Evolutionary conservation across 441 rosid species (phyloP), one percentile per base, ranked within the genome.

Genomic region (Gossypium davidsonii): DNA sequence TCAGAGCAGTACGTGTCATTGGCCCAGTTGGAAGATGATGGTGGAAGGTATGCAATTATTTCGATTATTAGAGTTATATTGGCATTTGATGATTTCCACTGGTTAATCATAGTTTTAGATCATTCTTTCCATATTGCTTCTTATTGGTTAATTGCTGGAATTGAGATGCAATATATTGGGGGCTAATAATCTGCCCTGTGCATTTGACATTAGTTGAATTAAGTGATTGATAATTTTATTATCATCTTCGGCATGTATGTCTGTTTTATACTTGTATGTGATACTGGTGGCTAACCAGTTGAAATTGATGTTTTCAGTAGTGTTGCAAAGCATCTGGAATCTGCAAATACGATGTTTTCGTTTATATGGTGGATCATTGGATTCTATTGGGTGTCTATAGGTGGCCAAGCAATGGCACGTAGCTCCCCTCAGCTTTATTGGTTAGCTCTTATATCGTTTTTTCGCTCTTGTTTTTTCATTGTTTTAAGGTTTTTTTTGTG

Each of bases 301-400:
- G 10, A 55, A 70, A 78, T 75, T 76, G 53, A 18, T 77, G 21
- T 53, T 79, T 57, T 53, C 84, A 77, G 87, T 72, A 89, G 87
- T 73, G 78, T 86, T 4, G 89, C 93, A 1, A 92, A 92, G 85
- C 92, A 92, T 79, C 84, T 95, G 75, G 98, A 91, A 75, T 91
- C 99, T 55, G 99, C 91, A 15, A 95, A 91, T 72, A 92, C 98
- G 8, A 90, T 92, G 92, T 89, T 95, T 79, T 95, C 99, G 3
- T 92, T 92, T 79, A 71, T 92, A 60, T 95, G 99, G 99, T 95
- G 99, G 97, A 87, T 91, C 81, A 84, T 95, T 71, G 98, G 98
- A 44, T 95, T 92, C 84, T 95, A 90, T 74, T 93, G 99, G 99
- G 90, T 93, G 55, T 91, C 96, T 72, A 93, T 94, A 1, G 97